Evolutionary conservation across 1,139 yeast species (phyloP).

Genomic region (Pneumocystis sp.): DNA sequence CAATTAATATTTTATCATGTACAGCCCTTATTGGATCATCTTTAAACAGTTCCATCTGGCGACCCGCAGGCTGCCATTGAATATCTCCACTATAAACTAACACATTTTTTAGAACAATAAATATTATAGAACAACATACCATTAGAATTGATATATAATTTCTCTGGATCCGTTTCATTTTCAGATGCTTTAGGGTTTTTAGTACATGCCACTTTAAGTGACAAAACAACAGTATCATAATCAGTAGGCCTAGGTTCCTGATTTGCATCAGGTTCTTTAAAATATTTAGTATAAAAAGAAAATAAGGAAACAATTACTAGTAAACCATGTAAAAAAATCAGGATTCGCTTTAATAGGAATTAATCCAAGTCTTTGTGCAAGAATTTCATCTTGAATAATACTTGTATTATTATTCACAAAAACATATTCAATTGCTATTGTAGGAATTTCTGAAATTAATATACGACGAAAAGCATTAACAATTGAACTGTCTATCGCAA

Average conservation of each 20-base stretch:
- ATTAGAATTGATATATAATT: constrained; percentile 64
- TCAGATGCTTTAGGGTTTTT: constrained; percentile 73
- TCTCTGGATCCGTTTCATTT: constrained; percentile 66
- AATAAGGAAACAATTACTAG: constrained; percentile 48
- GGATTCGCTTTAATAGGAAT: constrained; percentile 86
- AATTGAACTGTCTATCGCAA: constrained; percentile 76
- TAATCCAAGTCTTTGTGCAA: constrained; percentile 87
- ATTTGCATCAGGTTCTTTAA: constrained; percentile 14
- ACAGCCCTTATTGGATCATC: constrained; percentile 38
- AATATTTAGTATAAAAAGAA: constrained; percentile 3
- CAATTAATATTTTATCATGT: constrained; percentile 76
- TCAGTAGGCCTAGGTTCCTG: constrained; percentile 42
- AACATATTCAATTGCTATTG: constrained; percentile 86
- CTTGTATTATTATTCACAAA: constrained; percentile 88
- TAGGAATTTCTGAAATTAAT: constrained; percentile 92
- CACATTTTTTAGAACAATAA: neutral
- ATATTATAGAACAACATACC: neutral
- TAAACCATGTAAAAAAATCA: constrained; percentile 61
- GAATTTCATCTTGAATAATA: constrained; percentile 90
- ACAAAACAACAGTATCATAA: constrained; percentile 73
- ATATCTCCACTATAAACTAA: constrained; percentile 71
- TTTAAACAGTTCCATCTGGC: constrained; percentile 56
- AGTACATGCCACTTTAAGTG: constrained; percentile 69
- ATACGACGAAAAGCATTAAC: constrained; percentile 95
- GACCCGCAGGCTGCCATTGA: constrained; percentile 83